Evolutionary conservation across 2,329 filamentous ascomycete species (phyloP).

Genomic region (Didymella pinodella): DNA sequence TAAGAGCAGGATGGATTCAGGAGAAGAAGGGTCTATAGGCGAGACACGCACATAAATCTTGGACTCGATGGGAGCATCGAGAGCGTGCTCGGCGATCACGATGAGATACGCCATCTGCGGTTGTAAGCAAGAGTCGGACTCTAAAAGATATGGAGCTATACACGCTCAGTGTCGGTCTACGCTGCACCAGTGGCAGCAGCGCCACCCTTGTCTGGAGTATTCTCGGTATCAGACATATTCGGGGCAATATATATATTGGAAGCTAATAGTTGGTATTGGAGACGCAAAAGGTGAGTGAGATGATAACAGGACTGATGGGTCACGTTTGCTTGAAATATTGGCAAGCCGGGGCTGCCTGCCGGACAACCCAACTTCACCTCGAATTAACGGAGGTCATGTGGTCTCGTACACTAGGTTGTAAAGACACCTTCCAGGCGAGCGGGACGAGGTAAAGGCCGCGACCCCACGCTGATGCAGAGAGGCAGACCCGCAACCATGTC

Average conservation of each 20-base stretch:
- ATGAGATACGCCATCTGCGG: constrained; percentile 33
- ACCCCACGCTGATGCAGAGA: not conserved
- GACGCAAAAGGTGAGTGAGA: not conserved
- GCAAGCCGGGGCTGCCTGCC: not conserved
- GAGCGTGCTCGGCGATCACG: constrained; percentile 28
- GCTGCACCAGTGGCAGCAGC: constrained; percentile 24
- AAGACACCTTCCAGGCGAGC: not conserved
- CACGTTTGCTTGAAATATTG: not conserved
- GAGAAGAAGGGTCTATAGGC: not conserved
- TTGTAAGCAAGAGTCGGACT: constrained; percentile 1
- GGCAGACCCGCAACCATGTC: not conserved
- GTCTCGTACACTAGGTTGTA: not conserved
- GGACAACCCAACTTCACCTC: not conserved
- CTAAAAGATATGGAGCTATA: not conserved
- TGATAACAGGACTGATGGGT: not conserved
- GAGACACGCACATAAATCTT: constrained; percentile 26
- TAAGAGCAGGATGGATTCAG: too few relatives aligned
- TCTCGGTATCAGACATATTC: constrained; percentile 13
- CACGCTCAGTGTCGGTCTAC: constrained; percentile 38
- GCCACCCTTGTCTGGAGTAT: constrained; percentile 16
- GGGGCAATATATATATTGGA: not conserved
- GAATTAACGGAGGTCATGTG: not conserved
- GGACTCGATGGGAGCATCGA: constrained; percentile 28
- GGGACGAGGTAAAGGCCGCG: constrained; percentile 1
- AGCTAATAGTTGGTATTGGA: not conserved